These are phyloP conservation scores for Saturnispora hagleri DNA, from an alignment of 805 yeast genomes.

Conservation along the genomic window DNA sequence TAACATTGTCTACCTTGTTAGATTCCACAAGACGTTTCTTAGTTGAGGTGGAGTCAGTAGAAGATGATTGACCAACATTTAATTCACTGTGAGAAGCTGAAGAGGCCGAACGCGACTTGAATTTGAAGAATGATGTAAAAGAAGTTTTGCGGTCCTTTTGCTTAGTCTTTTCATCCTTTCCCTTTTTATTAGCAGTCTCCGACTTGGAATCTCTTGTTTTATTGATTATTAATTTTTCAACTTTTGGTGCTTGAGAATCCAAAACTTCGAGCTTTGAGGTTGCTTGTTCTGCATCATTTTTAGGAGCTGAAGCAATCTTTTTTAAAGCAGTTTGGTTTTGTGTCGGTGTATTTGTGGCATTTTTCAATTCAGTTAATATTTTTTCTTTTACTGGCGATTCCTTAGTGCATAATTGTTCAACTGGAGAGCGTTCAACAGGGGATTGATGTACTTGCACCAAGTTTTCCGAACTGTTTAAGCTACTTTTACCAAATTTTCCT, in stretches of 20 bases:
- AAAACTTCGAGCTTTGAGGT: background rate
- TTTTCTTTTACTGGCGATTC: background rate
- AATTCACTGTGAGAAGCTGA: background rate
- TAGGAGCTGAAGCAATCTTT: background rate
- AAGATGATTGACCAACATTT: background rate
- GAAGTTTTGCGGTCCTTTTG: constrained; percentile 11
- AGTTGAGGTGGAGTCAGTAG: background rate
- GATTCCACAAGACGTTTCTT: background rate
- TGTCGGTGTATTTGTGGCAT: background rate
- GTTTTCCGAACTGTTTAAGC: background rate
- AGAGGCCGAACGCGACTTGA: constrained; percentile 11
- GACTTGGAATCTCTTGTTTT: background rate
- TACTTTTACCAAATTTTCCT: background rate
- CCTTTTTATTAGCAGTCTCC: background rate
- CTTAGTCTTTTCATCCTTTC: constrained; percentile 9
- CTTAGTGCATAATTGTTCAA: background rate
- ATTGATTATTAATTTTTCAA: background rate
- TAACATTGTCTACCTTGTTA: background rate
- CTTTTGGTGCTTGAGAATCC: background rate
- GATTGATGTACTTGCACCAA: background rate
- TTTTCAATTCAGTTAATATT: background rate
- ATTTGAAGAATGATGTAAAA: constrained; percentile 14
- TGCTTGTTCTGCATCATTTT: background rate
- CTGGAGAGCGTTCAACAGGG: background rate
- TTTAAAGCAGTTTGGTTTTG: background rate